Evolutionary conservation across 2,329 filamentous ascomycete genomes (phyloP).

Genomic region (Endoconidiophora polonica): DNA sequence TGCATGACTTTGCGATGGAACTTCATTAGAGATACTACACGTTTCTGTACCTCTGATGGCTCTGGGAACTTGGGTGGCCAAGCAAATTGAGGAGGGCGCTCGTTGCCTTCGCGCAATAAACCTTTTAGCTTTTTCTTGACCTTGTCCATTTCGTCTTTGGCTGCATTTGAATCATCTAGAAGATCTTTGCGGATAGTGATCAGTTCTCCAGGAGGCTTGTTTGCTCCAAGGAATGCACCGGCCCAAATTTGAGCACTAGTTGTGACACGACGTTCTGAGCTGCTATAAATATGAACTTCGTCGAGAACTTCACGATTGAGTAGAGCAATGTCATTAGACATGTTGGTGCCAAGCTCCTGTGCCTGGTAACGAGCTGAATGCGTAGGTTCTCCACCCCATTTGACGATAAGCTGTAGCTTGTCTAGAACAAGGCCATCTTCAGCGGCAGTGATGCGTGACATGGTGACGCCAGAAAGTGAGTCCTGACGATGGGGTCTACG

Average conservation of each 20-base stretch:
- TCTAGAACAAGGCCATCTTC: conserved; percentile 89
- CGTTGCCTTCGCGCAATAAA: conserved; percentile 76
- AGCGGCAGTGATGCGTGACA: conserved; percentile 83
- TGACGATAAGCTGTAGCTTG: conserved; percentile 93
- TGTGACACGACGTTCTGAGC: conserved; percentile 83
- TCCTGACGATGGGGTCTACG: conserved; percentile 50
- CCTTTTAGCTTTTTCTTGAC: conserved; percentile 99
- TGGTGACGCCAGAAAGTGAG: conserved; percentile 74
- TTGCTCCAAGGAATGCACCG: conserved; percentile 70
- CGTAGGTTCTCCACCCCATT: conserved; percentile 96
- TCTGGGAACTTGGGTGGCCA: conserved; percentile 94
- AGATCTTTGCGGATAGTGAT: conserved; percentile 89
- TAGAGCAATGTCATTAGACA: conserved; percentile 84
- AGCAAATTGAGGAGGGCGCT: conserved; percentile 89
- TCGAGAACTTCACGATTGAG: conserved; percentile 86
- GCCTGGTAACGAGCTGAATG: conserved; percentile 94
- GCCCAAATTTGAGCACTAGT: conserved; percentile 96
- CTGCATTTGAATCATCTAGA: conserved; percentile 91
- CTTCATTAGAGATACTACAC: conserved; percentile 92
- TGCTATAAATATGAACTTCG: conserved; percentile 88
- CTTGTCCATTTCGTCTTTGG: conserved; percentile 98
- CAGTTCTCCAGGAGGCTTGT: conserved; percentile 69
- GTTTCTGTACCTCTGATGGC: conserved; percentile 78
- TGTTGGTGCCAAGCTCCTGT: conserved; percentile 85
- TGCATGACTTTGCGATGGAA: conserved; percentile 94